Base-by-base conservation (phyloP, 495 filamentous ascomycete genomes). In the Annulohypoxylon stygium region DNA sequence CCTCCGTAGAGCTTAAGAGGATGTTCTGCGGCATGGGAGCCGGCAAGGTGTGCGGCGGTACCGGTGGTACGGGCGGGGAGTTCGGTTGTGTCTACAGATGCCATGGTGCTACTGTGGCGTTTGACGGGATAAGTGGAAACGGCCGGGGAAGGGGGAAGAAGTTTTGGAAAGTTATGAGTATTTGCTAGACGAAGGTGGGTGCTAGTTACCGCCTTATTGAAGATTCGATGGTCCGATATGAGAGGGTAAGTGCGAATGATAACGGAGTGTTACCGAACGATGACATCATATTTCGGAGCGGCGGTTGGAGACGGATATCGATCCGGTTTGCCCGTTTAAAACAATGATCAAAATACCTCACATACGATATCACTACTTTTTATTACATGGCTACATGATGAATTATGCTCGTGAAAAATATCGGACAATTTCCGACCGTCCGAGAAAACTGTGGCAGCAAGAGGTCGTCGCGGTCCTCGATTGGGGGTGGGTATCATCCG, bases 1-100 rank as follows among this genome's bases (percentile, higher is more conserved):
- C 79, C 80, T 39, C 81, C 84, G 77, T 86, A 85, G 14, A 86
- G 77, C 66, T 83, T 83, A n/a, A 86, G 82, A 0, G 80, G 72
- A 30, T 83, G 78, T 2, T 78, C 74, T 18, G 54, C 53, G 20
- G 75, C 45, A 75, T 84, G 84, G 2, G 66, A 33, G 6, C 73
- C 76, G 0, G 80, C 83, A 34, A 83, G 69, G 3, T 18, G 5
- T 8, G 79, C 79, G 0, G 84, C 84, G 3, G 77, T 71, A 41
- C 82, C 83, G 3, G 77, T 80, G 10, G 79, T 55, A 14, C 30
- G 53, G 34, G 69, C 53, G 0, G 78, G 63, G 16, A 74, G 71
- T 1, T 78, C 68, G 1, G 79, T 76, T 6, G 79, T 81, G 66
- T 82, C 79, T 50, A 82, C 75, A 11, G 78, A 53, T 50, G 80